phyloP scores from a whole-genome alignment of 441 rosid species.

The Croton laevigatus region DNA sequence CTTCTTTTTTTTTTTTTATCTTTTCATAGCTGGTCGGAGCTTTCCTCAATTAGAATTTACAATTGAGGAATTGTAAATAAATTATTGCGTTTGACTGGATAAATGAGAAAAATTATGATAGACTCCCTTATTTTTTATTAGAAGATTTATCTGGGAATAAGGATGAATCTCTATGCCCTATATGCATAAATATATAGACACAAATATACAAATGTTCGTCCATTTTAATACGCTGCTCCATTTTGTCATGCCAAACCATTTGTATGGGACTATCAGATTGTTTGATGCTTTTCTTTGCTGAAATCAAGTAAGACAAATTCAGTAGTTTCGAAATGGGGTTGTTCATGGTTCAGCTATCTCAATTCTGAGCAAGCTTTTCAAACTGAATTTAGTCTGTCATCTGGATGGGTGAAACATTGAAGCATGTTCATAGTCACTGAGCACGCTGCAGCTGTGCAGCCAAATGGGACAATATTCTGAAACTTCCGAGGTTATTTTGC shows the following conservation, averaged over 20 bases:
- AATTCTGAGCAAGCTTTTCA: background rate
- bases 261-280: no score
- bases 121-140: background rate
- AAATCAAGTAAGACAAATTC: background rate
- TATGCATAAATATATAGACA: background rate
- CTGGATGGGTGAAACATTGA: no score
- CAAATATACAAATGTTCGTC: background rate
- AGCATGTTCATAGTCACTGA: no score
- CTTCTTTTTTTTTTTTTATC: background rate
- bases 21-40: background rate
- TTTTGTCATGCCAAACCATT: no score
- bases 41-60: slow-evolving; percentile 16
- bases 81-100: slow-evolving; percentile 19
- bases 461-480: no score
- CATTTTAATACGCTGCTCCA: no score
- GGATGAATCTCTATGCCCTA: no score
- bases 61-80: slow-evolving; percentile 25
- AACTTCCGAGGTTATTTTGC: no score
- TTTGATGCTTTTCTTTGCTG: background rate
- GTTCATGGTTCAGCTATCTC: background rate
- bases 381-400: background rate
- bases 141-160: background rate
- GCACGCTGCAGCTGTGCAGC: no score
- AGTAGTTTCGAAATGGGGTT: background rate
- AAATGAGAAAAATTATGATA: background rate